These are phyloP conservation scores for Citropsis articulata DNA, from an alignment of 345 rosid genomes.

Conservation along the genomic window DNA sequence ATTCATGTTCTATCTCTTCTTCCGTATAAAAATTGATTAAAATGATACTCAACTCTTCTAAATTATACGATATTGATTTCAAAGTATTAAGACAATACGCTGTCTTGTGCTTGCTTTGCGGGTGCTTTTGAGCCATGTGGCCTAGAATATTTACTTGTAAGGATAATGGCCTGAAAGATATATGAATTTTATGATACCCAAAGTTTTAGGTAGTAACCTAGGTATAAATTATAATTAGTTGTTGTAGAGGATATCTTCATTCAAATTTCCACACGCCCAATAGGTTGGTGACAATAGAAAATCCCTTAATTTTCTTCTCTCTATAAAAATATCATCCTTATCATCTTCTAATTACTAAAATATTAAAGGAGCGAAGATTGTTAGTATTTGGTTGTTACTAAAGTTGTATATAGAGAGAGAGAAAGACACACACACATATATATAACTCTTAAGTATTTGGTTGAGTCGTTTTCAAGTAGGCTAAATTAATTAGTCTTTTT, in stretches of 20 bases:
- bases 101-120: neutral
- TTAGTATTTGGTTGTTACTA: too few species aligned
- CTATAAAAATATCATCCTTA: neutral
- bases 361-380: too few species aligned
- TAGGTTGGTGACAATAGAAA: neutral
- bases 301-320: neutral
- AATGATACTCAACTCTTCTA: conserved; percentile 2
- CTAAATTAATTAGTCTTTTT: too few species aligned
- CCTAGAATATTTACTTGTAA: neutral
- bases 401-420: too few species aligned
- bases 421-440: too few species aligned
- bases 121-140: neutral
- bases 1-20: neutral
- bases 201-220: neutral
- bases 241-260: neutral
- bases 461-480: too few species aligned
- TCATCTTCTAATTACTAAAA: neutral
- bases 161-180: neutral
- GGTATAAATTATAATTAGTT: too few species aligned
- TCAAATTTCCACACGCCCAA: neutral
- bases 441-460: too few species aligned
- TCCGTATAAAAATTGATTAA: neutral
- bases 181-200: neutral
- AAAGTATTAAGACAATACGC: neutral
- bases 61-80: neutral